Conservation (phyloP, 352 stramenopile species). For the Pythium periplocum region DNA sequence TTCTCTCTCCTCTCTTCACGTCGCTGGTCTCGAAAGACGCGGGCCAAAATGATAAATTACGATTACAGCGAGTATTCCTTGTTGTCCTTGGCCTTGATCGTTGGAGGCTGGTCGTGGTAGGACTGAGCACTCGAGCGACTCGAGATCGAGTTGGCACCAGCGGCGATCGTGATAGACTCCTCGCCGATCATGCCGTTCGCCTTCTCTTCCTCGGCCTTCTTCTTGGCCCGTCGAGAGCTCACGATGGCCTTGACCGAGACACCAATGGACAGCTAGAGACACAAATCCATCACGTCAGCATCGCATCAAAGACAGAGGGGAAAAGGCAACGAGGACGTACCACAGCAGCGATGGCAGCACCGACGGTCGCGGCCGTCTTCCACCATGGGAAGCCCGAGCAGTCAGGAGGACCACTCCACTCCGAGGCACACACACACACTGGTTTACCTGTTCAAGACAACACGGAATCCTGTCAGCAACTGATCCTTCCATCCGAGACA, state of each 20-base stretch:
- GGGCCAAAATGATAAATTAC: background rate
- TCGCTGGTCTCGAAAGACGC: too few species aligned
- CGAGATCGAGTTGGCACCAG: background rate
- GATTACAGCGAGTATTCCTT: slow-evolving; percentile 6
- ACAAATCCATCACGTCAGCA: slow-evolving; percentile 3
- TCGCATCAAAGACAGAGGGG: background rate
- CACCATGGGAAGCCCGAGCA: slow-evolving; percentile 36
- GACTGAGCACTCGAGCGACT: background rate
- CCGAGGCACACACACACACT: slow-evolving; percentile 32
- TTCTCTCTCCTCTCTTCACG: too few species aligned
- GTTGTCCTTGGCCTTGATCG: background rate
- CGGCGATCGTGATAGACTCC: slow-evolving; percentile 15
- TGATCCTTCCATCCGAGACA: too few species aligned
- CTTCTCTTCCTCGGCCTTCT: slow-evolving; percentile 2
- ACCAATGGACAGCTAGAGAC: slow-evolving; percentile 25
- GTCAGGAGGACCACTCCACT: slow-evolving; percentile 35
- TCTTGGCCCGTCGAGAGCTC: slow-evolving; percentile 18
- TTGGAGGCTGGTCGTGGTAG: background rate
- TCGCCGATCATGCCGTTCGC: slow-evolving; percentile 4
- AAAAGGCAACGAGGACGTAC: slow-evolving; percentile 10
- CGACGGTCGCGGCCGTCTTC: slow-evolving; percentile 38
- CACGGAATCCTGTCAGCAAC: background rate
- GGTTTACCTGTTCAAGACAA: slow-evolving; percentile 14
- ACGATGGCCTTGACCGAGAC: slow-evolving; percentile 27
- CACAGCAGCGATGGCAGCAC: slow-evolving; percentile 30